phyloP scores from a whole-genome alignment of 345 rosid species.

The Dimocarpus longan region DNA sequence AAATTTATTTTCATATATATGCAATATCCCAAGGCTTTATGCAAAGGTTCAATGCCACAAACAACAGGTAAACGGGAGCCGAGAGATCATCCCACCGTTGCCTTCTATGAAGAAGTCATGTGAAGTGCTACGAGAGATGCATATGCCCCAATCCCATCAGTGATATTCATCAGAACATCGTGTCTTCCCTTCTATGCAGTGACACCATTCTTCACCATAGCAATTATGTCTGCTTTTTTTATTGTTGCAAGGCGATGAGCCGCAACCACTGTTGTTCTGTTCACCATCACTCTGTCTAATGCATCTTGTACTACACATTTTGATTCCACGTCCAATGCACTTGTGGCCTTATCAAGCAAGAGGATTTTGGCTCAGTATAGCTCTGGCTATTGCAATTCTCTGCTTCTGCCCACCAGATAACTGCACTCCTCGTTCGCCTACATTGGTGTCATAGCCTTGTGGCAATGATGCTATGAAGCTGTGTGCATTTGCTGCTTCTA shows the following conservation, averaged over 20 bases:
- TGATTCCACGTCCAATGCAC: slow-evolving; percentile 72
- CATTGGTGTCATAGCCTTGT: slow-evolving; percentile 60
- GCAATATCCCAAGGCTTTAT: too few species aligned
- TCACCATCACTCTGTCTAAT: slow-evolving; percentile 66
- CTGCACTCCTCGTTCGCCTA: slow-evolving; percentile 79
- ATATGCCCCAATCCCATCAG: slow-evolving; percentile 63
- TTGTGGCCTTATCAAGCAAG: slow-evolving; percentile 75
- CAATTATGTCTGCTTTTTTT: slow-evolving; percentile 61
- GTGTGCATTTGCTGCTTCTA: slow-evolving; percentile 65
- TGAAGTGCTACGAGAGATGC: slow-evolving; percentile 63
- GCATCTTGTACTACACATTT: slow-evolving; percentile 70
- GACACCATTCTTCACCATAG: slow-evolving; percentile 67
- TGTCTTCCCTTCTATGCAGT: slow-evolving; percentile 69
- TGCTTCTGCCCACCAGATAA: slow-evolving; percentile 79
- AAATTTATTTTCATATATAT: too few species aligned
- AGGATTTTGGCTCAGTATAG: slow-evolving; percentile 64
- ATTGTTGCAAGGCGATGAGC: slow-evolving; percentile 68
- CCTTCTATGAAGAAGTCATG: slow-evolving; percentile 17
- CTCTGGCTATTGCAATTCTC: slow-evolving; percentile 68
- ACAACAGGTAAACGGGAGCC: too few species aligned
- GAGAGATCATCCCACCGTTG: background rate
- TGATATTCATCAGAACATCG: slow-evolving; percentile 48
- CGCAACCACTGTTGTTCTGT: slow-evolving; percentile 60
- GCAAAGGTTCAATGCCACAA: too few species aligned
- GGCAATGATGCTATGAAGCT: slow-evolving; percentile 67